phyloP scores from a whole-genome alignment of 2,329 filamentous ascomycete species.

The Pezizomycotina sp. region DNA sequence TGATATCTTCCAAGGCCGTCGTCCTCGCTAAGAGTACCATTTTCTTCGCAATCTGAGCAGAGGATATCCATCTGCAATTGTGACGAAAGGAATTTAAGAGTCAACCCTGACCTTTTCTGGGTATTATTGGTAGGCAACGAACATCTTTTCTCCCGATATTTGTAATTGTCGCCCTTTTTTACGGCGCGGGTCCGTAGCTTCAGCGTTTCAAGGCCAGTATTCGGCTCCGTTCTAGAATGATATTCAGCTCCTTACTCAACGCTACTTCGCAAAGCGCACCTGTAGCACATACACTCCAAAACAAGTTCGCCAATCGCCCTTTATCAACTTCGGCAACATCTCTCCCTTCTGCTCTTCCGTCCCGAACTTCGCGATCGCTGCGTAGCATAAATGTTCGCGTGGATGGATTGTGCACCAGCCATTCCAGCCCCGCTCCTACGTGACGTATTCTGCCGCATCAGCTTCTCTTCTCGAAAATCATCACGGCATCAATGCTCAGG shows the following conservation, averaged over 20 bases:
- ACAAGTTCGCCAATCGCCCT: slow-evolving; percentile 54
- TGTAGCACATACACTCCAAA: slow-evolving; percentile 45
- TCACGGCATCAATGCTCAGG: no score
- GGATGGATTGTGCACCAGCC: slow-evolving; percentile 48
- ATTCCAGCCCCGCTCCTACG: slow-evolving; percentile 54
- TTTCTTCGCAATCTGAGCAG: slow-evolving; percentile 61
- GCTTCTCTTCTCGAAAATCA: background rate
- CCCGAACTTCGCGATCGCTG: slow-evolving; percentile 59
- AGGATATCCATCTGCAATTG: slow-evolving; percentile 52
- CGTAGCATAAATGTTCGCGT: slow-evolving; percentile 57
- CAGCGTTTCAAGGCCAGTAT: slow-evolving; percentile 63
- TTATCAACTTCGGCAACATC: slow-evolving; percentile 54
- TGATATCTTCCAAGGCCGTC: slow-evolving; percentile 48
- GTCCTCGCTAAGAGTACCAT: slow-evolving; percentile 74
- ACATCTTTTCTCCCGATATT: slow-evolving; percentile 63
- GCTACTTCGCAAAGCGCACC: slow-evolving; percentile 1
- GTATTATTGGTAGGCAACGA: no score
- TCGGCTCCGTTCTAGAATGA: slow-evolving; percentile 50
- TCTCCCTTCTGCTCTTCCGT: slow-evolving; percentile 44
- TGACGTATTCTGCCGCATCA: background rate
- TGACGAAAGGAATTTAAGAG: slow-evolving; percentile 7
- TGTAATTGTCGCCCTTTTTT: slow-evolving; percentile 45
- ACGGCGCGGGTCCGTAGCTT: slow-evolving; percentile 49
- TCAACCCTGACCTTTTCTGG: background rate
- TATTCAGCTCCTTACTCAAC: background rate